Conservation (phyloP, 495 filamentous ascomycete genomes). For the Penicillium cosmopolitanum region DNA sequence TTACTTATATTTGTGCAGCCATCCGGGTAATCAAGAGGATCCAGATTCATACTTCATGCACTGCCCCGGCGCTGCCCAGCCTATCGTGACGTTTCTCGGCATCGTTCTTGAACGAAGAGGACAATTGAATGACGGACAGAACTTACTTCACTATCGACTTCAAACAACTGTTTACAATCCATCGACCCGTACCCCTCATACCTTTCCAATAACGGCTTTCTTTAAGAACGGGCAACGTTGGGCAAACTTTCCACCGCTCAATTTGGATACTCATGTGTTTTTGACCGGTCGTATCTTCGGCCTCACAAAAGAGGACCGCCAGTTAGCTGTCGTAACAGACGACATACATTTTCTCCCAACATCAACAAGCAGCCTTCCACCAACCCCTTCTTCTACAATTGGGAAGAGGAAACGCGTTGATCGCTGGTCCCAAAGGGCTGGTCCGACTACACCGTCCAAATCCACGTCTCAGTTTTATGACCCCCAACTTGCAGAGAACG, state of each 20-base stretch:
- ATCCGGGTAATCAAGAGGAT: too few species aligned
- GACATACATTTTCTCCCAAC: slow-evolving; percentile 26
- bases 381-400: not conserved
- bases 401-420: slow-evolving; percentile 3
- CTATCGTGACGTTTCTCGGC: too few species aligned
- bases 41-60: too few species aligned
- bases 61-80: too few species aligned
- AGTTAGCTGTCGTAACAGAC: slow-evolving; percentile 18
- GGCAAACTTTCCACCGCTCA: slow-evolving; percentile 17
- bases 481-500: too few species aligned
- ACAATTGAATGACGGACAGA: too few species aligned
- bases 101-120: too few species aligned
- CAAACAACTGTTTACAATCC: slow-evolving; percentile 22
- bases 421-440: slow-evolving; percentile 2
- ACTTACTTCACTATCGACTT: too few species aligned
- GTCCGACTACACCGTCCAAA: too few species aligned
- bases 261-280: slow-evolving; percentile 8
- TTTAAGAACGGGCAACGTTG: slow-evolving; percentile 23
- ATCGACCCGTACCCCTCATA: slow-evolving; percentile 13
- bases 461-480: not conserved
- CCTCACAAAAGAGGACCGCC: slow-evolving; percentile 22
- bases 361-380: not conserved
- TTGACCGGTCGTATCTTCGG: slow-evolving; percentile 19
- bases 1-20: too few species aligned
- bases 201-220: slow-evolving; percentile 19